A percentile compares a stretch with the other conserved stretches of the same genome.
Evolutionary conservation across 2,329 filamentous ascomycete species (phyloP).

Genomic region (Corinectria fuckeliana): DNA sequence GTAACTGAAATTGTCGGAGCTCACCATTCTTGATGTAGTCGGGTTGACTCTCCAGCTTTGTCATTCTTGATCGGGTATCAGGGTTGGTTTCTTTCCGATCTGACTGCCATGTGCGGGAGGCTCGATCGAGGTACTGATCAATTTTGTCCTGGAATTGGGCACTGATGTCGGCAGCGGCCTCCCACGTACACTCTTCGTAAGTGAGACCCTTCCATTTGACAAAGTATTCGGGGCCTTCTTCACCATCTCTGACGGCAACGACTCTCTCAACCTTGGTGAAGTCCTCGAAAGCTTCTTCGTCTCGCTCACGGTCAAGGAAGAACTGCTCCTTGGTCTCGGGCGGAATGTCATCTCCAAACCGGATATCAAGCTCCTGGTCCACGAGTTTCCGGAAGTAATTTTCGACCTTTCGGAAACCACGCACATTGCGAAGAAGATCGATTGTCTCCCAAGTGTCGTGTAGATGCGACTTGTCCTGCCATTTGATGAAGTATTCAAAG

Average conservation of each 20-base stretch:
- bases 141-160: conserved; percentile 86
- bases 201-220: conserved; percentile 97
- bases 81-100: conserved; percentile 78
- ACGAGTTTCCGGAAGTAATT: conserved; percentile 92
- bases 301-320: conserved; percentile 91
- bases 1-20: conserved; percentile 91
- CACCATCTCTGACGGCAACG: conserved; percentile 81
- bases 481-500: conserved; percentile 94
- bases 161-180: conserved; percentile 76
- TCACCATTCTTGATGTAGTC: conserved; percentile 84
- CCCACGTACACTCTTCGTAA: conserved; percentile 97
- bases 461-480: conserved; percentile 93
- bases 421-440: conserved; percentile 75
- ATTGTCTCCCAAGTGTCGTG: conserved; percentile 95
- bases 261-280: conserved; percentile 93
- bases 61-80: conserved; percentile 76
- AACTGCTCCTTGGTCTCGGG: conserved; percentile 92
- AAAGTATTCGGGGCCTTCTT: conserved; percentile 84
- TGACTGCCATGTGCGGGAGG: conserved; percentile 80
- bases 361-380: conserved; percentile 78
- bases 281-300: conserved; percentile 86
- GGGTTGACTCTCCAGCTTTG: conserved; percentile 79
- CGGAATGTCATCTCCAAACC: conserved; percentile 76
- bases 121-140: conserved; percentile 87
- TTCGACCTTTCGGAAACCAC: conserved; percentile 86